phyloP scores from a whole-genome alignment of 2,329 filamentous ascomycete species.

The Exserohilum rostratum region DNA sequence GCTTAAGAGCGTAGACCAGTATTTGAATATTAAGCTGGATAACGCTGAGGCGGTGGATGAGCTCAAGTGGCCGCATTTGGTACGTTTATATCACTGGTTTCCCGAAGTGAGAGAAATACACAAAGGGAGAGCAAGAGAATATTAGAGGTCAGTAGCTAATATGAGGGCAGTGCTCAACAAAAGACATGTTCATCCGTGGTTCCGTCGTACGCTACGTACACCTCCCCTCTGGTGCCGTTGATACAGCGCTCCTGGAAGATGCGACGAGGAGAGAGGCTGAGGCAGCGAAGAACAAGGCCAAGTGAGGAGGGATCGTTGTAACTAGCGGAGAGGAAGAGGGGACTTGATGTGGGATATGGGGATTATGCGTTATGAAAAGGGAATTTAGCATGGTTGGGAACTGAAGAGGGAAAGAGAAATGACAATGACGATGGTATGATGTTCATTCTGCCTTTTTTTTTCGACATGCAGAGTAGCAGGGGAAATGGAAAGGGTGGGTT shows the following conservation, averaged over 20 bases:
- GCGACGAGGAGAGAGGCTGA: slow-evolving; percentile 61
- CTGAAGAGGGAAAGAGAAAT: neutral
- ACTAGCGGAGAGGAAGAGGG: neutral
- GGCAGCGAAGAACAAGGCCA: slow-evolving; percentile 46
- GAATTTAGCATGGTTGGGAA: too few species aligned
- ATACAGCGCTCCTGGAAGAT: slow-evolving; percentile 86
- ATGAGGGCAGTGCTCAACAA: slow-evolving; percentile 71
- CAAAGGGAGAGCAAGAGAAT: too few species aligned
- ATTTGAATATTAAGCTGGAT: slow-evolving; percentile 98
- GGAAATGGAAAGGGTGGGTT: neutral
- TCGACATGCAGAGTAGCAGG: neutral
- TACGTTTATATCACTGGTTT: too few species aligned
- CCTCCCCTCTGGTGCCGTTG: slow-evolving; percentile 79
- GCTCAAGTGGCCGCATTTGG: slow-evolving; percentile 91
- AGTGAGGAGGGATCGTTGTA: slow-evolving; percentile 26
- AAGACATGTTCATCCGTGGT: slow-evolving; percentile 94
- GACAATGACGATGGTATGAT: neutral
- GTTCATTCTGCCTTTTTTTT: neutral
- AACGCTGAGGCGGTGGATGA: slow-evolving; percentile 93
- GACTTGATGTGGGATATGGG: neutral
- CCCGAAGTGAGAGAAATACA: too few species aligned
- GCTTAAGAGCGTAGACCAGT: slow-evolving; percentile 97
- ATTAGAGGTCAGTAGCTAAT: too few species aligned
- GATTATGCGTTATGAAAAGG: too few species aligned
- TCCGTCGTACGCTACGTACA: slow-evolving; percentile 94